Conservation (phyloP, 2,329 filamentous ascomycete genomes). For the Bipolaris zeicola region DNA sequence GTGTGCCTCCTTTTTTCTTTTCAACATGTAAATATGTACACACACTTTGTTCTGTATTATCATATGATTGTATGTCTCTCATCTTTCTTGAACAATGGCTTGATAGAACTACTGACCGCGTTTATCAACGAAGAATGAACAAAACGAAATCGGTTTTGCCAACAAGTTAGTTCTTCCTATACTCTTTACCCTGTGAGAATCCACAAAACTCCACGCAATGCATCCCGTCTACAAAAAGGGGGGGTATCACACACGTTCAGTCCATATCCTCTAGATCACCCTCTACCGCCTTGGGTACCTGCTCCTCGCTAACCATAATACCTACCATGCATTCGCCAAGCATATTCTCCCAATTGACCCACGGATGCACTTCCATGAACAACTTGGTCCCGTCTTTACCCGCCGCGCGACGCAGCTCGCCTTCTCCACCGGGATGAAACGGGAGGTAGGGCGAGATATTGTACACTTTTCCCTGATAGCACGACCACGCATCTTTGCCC, state of each 20-base stretch:
- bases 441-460: conserved; percentile 88
- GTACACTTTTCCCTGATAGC: conserved; percentile 87
- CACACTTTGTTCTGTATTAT: no score
- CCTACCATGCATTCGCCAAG: conserved; percentile 65
- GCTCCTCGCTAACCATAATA: conserved; percentile 63
- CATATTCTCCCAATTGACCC: conserved; percentile 73
- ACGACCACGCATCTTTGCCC: conserved; percentile 88
- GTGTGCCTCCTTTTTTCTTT: not conserved
- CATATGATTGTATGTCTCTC: not conserved
- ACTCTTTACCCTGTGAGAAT: not conserved
- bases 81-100: not conserved
- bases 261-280: conserved; percentile 64
- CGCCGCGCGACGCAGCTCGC: conserved; percentile 76
- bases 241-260: conserved; percentile 42
- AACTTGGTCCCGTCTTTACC: conserved; percentile 72
- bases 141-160: not conserved
- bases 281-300: conserved; percentile 29
- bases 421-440: conserved; percentile 87
- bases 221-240: conserved; percentile 12
- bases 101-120: not conserved
- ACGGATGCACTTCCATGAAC: conserved; percentile 69
- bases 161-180: not conserved
- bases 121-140: not conserved
- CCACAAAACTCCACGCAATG: conserved; percentile 4
- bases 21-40: no score